Conservation (phyloP, 106 monocot genomes). For the Allium sativum region DNA sequence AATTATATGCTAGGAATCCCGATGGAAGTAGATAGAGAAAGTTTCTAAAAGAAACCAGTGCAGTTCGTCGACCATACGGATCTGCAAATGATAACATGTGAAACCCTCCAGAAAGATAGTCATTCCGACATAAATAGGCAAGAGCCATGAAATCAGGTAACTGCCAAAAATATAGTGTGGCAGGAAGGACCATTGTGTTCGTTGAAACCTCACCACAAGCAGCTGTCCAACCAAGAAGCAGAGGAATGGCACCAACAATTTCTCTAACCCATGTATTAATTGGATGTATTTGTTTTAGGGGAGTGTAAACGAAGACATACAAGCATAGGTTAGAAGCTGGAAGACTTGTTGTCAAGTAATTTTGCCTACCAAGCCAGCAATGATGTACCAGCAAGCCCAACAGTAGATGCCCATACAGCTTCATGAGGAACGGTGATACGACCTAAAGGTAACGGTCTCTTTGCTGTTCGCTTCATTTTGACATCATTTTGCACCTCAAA, state of each 20-base stretch:
- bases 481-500: conserved; percentile 92
- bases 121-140: conserved; percentile 92
- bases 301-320: conserved; percentile 93
- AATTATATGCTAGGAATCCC: too few species aligned
- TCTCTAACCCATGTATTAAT: conserved; percentile 99
- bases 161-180: conserved; percentile 97
- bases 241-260: conserved; percentile 98
- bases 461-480: conserved; percentile 83
- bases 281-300: conserved; percentile 95
- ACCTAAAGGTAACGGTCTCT: conserved; percentile 82
- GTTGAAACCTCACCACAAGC: conserved; percentile 70
- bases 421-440: conserved; percentile 72
- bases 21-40: too few species aligned
- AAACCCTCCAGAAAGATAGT: conserved; percentile 98
- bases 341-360: conserved; percentile 80
- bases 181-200: conserved; percentile 85
- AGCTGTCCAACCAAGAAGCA: conserved; percentile 82
- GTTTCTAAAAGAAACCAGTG: too few species aligned
- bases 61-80: too few species aligned
- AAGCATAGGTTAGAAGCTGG: conserved; percentile 75
- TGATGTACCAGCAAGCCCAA: conserved; percentile 65
- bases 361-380: conserved; percentile 83
- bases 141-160: conserved; percentile 99
- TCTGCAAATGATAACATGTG: too few species aligned
- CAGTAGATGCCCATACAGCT: conserved; percentile 64